These are phyloP conservation scores for Sporisorium scitamineum DNA, from an alignment of 1,284 basidiomycete genomes.

Conservation along the genomic window DNA sequence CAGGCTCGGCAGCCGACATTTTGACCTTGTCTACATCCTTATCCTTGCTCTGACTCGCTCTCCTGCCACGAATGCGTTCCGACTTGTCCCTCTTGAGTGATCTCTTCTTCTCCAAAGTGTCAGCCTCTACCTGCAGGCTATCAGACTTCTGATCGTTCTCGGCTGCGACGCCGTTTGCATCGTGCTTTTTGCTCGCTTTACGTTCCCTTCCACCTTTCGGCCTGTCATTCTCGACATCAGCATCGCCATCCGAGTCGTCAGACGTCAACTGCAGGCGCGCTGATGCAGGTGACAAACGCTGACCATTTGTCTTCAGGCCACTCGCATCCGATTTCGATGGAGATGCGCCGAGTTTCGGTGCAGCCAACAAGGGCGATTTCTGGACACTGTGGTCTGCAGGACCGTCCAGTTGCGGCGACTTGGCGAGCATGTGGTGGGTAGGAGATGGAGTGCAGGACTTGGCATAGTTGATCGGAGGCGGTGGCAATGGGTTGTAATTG, in stretches of 20 bases:
- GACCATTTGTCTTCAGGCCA: neutral
- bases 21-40: slow-evolving; percentile 42
- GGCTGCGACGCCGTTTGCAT: neutral
- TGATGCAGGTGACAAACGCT: slow-evolving; percentile 30
- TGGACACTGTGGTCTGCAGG: neutral
- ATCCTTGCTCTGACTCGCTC: slow-evolving; percentile 45
- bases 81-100: slow-evolving; percentile 48
- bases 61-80: slow-evolving; percentile 40
- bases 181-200: slow-evolving; percentile 15
- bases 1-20: slow-evolving; percentile 7
- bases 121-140: slow-evolving; percentile 10
- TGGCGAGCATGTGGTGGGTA: slow-evolving; percentile 28
- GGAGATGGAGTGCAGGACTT: slow-evolving; percentile 38
- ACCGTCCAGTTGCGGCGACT: slow-evolving; percentile 34
- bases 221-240: slow-evolving; percentile 37
- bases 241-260: slow-evolving; percentile 44
- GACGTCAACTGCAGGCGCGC: slow-evolving; percentile 17
- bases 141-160: slow-evolving; percentile 1
- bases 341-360: slow-evolving; percentile 8
- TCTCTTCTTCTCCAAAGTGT: slow-evolving; percentile 20
- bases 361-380: slow-evolving; percentile 2
- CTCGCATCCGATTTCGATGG: neutral
- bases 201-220: slow-evolving; percentile 7
- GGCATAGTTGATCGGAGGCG: slow-evolving; percentile 36
- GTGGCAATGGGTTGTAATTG: slow-evolving; percentile 24